Conservation (phyloP, 805 yeast species). For the Isabelozyma rhagii region DNA sequence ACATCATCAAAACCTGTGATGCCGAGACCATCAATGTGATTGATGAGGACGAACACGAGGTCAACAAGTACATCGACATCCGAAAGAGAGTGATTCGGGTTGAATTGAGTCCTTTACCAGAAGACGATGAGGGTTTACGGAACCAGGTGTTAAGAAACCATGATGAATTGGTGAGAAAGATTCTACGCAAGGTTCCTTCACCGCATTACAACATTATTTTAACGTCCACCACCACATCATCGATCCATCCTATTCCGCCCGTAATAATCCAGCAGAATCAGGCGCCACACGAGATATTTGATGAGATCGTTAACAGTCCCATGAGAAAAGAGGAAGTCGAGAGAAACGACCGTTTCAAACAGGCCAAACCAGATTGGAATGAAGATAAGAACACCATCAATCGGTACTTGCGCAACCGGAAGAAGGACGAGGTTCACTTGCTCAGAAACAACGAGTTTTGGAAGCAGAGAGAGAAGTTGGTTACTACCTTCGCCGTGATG, state of each 20-base stretch:
- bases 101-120: conserved; percentile 48
- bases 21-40: conserved; percentile 41
- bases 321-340: conserved; percentile 52
- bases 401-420: conserved; percentile 25
- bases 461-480: conserved; percentile 47
- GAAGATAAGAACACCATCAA: conserved; percentile 24
- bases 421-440: conserved; percentile 34
- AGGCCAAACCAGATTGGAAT: conserved; percentile 25
- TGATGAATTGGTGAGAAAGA: conserved; percentile 49
- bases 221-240: conserved; percentile 31
- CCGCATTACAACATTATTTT: conserved; percentile 65
- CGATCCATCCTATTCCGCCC: conserved; percentile 29
- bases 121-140: conserved; percentile 10
- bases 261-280: conserved; percentile 28
- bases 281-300: conserved; percentile 44
- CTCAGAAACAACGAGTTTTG: conserved; percentile 43
- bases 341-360: conserved; percentile 42
- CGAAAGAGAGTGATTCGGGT: conserved; percentile 60
- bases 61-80: conserved; percentile 59
- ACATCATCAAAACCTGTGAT: conserved; percentile 48
- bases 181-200: conserved; percentile 68
- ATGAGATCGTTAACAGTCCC: conserved; percentile 53
- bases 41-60: conserved; percentile 42
- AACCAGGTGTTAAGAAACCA: conserved; percentile 30
- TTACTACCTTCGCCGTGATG: conserved; percentile 36